Conservation (phyloP, 768 basidiomycete genomes). For the Antrodiella citrinella region DNA sequence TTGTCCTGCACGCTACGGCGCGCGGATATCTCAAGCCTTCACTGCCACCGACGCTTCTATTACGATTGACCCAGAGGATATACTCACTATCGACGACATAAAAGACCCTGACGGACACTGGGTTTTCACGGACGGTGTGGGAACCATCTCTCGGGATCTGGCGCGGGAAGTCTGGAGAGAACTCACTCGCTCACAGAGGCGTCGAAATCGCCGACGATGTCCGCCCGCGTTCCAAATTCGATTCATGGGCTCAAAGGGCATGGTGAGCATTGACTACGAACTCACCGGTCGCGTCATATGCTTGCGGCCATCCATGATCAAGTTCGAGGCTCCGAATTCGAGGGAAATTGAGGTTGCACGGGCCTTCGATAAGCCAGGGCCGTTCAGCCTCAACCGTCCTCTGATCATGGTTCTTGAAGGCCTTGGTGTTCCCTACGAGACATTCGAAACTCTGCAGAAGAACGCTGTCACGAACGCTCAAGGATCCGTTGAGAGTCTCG, state of each 20-base stretch:
- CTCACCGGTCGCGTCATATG: conserved; percentile 40
- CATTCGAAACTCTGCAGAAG: conserved; percentile 48
- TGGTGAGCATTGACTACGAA: conserved; percentile 49
- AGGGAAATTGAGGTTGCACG: conserved; percentile 54
- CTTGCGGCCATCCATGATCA: conserved; percentile 57
- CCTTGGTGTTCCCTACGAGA: conserved; percentile 45
- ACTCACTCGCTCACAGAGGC: conserved; percentile 26
- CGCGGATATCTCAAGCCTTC: conserved; percentile 66
- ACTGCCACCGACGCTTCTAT: conserved; percentile 62
- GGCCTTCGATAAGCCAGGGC: conserved; percentile 52
- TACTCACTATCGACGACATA: conserved; percentile 42
- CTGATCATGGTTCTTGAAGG: conserved; percentile 64
- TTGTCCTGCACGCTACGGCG: conserved; percentile 65
- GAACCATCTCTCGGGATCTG: conserved; percentile 50
- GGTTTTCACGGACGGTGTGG: conserved; percentile 64
- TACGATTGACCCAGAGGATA: conserved; percentile 30
- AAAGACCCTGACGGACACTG: conserved; percentile 9
- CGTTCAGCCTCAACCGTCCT: conserved; percentile 52
- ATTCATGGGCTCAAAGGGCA: conserved; percentile 58
- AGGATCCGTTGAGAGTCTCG: conserved; percentile 33
- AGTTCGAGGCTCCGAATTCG: conserved; percentile 43
- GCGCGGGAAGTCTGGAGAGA: conserved; percentile 40
- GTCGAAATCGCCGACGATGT: conserved; percentile 28
- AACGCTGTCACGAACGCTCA: conserved; percentile 40
- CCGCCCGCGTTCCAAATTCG: conserved; percentile 54